Percentiles rank a stretch among this genome's conserved stretches.
phyloP scores from a whole-genome alignment of 768 basidiomycete genomes.

The Solioccasus polychromus region DNA sequence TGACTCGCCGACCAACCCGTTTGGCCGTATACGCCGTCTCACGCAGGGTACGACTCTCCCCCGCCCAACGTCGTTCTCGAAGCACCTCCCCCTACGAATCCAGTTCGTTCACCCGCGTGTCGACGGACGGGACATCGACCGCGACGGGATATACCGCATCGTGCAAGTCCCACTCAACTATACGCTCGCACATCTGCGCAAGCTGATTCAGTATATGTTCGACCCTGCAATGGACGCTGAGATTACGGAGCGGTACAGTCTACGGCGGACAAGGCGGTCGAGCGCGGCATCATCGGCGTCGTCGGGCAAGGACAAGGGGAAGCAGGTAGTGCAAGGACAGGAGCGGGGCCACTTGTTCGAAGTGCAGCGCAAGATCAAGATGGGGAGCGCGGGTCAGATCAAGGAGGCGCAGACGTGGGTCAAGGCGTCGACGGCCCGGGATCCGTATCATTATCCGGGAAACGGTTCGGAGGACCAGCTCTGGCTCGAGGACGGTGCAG shows the following conservation, averaged over 20 bases:
- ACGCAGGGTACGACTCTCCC: constrained; percentile 39
- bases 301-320: constrained; percentile 20
- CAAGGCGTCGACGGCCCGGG: constrained; percentile 50
- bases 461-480: constrained; percentile 37
- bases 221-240: constrained; percentile 25
- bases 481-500: constrained; percentile 32
- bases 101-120: constrained; percentile 46
- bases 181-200: constrained; percentile 62
- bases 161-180: constrained; percentile 71
- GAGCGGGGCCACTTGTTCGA: constrained; percentile 68
- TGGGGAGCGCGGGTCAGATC: constrained; percentile 53
- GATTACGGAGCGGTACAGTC: constrained; percentile 15
- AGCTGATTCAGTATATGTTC: constrained; percentile 62
- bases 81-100: constrained; percentile 63
- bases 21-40: constrained; percentile 52
- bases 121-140: constrained; percentile 20
- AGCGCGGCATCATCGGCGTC: too few relatives aligned
- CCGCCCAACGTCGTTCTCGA: constrained; percentile 47
- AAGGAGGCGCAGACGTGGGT: constrained; percentile 45
- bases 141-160: constrained; percentile 58
- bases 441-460: constrained; percentile 44
- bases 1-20: constrained; percentile 72
- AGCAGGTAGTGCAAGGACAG: constrained; percentile 6
- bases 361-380: constrained; percentile 45
- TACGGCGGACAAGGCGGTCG: too few relatives aligned